Evolutionary conservation across 202 grass and related monocot species (phyloP).

Genomic region (Bolboschoenoplectus hybrid): DNA sequence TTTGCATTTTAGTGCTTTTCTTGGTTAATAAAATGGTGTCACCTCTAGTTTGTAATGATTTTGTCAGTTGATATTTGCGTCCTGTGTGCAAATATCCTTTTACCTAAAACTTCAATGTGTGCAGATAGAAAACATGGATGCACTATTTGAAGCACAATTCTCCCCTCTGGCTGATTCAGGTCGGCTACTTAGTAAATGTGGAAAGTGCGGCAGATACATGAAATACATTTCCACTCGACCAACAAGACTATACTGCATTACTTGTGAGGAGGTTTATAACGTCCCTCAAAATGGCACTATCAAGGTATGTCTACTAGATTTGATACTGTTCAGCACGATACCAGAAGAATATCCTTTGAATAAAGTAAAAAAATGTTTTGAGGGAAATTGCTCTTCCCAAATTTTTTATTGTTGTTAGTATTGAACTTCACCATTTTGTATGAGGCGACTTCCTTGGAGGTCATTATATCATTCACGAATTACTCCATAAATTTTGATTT

Average conservation of each 20-base stretch:
- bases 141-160: slow-evolving; percentile 97
- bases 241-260: slow-evolving; percentile 79
- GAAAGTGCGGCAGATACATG: slow-evolving; percentile 95
- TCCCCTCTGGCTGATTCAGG: slow-evolving; percentile 92
- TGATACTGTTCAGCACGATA: neutral
- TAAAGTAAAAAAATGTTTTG: neutral
- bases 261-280: slow-evolving; percentile 98
- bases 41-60: neutral
- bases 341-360: neutral
- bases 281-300: slow-evolving; percentile 93
- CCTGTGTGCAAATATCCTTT: neutral
- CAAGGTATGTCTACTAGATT: slow-evolving; percentile 58
- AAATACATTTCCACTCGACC: slow-evolving; percentile 92
- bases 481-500: neutral
- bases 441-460: neutral
- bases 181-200: slow-evolving; percentile 89
- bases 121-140: slow-evolving; percentile 99
- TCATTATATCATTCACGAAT: neutral
- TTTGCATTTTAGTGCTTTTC: slow-evolving; percentile 8
- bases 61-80: neutral
- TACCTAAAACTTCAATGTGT: slow-evolving; percentile 33
- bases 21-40: slow-evolving; percentile 4
- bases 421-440: neutral
- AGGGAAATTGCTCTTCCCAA: too few relatives aligned
- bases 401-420: neutral